phyloP scores from a whole-genome alignment of 2,329 filamentous ascomycete species.

The Cadophora sp. region DNA sequence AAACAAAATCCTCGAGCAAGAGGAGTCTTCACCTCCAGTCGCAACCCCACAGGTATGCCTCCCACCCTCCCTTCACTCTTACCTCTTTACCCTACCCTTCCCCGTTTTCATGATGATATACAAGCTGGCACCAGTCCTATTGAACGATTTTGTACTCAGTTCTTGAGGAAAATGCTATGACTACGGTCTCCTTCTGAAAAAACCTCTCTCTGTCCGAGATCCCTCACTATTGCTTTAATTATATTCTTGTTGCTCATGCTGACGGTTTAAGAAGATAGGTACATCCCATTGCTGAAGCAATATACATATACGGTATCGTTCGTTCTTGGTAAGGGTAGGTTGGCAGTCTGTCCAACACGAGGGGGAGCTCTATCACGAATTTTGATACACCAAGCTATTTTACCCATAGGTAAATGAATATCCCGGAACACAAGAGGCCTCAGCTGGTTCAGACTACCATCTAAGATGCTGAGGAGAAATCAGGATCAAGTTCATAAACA shows the following conservation, averaged over 20 bases:
- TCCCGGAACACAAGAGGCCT: too few species aligned
- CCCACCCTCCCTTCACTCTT: background rate
- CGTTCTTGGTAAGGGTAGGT: too few species aligned
- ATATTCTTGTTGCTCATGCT: background rate
- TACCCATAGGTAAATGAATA: too few species aligned
- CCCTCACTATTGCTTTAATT: too few species aligned
- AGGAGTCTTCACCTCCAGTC: constrained; percentile 9
- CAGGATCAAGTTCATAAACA: too few species aligned
- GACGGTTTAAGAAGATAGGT: background rate
- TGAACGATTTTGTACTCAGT: constrained; percentile 41
- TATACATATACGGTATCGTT: too few species aligned
- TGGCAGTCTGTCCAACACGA: too few species aligned
- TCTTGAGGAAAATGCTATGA: constrained; percentile 40
- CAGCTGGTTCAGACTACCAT: too few species aligned
- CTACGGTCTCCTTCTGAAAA: constrained; percentile 40
- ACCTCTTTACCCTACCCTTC: background rate
- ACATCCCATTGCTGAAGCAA: background rate
- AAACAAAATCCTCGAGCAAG: background rate
- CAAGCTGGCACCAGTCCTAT: constrained; percentile 43
- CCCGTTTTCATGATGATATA: constrained; percentile 39
- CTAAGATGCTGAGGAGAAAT: too few species aligned
- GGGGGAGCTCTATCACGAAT: too few species aligned
- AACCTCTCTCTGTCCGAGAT: background rate
- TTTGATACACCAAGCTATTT: too few species aligned
- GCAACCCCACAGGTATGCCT: constrained; percentile 25